A percentile compares a stretch with the other conserved stretches of the same genome.
These are phyloP conservation scores for Brassica balearica DNA, from an alignment of 441 rosid genomes.

Conservation along the genomic window DNA sequence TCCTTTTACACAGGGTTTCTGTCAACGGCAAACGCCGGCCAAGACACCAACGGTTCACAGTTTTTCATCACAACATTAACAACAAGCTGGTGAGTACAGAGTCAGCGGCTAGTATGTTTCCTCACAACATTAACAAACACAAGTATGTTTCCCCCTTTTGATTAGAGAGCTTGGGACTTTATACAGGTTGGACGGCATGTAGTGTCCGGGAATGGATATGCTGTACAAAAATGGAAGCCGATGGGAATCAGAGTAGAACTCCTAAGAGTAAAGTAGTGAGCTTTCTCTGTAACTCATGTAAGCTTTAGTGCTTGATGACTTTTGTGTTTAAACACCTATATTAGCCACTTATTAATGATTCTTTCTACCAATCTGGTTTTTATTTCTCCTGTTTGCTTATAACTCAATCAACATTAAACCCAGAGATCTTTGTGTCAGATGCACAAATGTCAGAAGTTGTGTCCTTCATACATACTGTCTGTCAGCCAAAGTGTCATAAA, in stretches of 20 bases:
- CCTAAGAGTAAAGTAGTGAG: constrained; percentile 84
- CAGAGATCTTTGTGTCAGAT: too few relatives aligned
- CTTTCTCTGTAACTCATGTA: constrained; percentile 65
- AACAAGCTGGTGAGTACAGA: constrained; percentile 70
- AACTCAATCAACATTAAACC: too few relatives aligned
- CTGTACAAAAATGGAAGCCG: constrained; percentile 81
- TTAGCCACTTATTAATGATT: too few relatives aligned
- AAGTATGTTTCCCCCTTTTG: not conserved
- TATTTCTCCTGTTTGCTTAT: too few relatives aligned
- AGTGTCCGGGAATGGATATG: constrained; percentile 93
- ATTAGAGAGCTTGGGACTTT: constrained; percentile 15
- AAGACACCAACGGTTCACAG: constrained; percentile 87
- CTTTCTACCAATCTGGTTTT: too few relatives aligned
- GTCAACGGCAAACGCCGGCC: constrained; percentile 94
- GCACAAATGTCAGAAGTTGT: too few relatives aligned
- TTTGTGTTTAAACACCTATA: too few relatives aligned
- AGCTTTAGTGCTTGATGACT: too few relatives aligned
- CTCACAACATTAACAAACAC: not conserved
- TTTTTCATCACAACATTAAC: constrained; percentile 90
- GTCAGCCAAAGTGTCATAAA: constrained; percentile 24
- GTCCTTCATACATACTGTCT: not conserved
- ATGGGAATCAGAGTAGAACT: constrained; percentile 72
- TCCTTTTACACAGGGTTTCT: constrained; percentile 55
- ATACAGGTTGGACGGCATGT: constrained; percentile 91
- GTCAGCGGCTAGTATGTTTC: not conserved